A percentile compares a stretch with the other conserved stretches of the same genome.
These are phyloP conservation scores for Aspergillus latus DNA, from an alignment of 2,329 filamentous ascomycete genomes.

Conservation along the genomic window DNA sequence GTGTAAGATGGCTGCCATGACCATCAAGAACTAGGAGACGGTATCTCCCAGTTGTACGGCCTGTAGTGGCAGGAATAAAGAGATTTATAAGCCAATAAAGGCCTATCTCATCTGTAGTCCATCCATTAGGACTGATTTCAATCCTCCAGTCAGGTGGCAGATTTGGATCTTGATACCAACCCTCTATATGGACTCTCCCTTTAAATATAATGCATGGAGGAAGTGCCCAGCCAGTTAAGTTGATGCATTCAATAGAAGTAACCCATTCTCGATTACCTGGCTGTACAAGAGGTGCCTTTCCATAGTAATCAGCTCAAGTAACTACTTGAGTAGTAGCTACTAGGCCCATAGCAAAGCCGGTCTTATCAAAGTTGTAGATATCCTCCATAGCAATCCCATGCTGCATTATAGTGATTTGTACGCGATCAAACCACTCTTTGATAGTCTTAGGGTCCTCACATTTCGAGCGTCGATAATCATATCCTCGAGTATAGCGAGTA, in stretches of 20 bases:
- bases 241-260: not conserved
- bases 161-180: not conserved
- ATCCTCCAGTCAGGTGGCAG: not conserved
- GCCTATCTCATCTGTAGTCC: not conserved
- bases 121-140: not conserved
- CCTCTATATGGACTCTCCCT: not conserved
- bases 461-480: no score
- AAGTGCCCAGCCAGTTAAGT: not conserved
- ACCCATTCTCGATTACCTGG: slow-evolving; percentile 1
- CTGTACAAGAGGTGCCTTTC: not conserved
- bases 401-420: no score
- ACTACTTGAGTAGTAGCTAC: slow-evolving; percentile 14
- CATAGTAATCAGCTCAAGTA: not conserved
- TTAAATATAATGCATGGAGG: not conserved
- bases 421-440: no score
- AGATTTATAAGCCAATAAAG: not conserved
- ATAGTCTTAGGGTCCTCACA: no score
- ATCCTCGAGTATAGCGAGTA: no score
- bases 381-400: not conserved
- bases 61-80: slow-evolving; percentile 2
- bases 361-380: slow-evolving; percentile 24
- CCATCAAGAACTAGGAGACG: not conserved
- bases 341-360: slow-evolving; percentile 20
- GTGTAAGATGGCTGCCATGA: slow-evolving; percentile 6
- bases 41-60: not conserved